Percentiles rank a stretch among this genome's conserved stretches.
Conservation (phyloP, 73 alveolate species). For the Symbiodinium natans region DNA sequence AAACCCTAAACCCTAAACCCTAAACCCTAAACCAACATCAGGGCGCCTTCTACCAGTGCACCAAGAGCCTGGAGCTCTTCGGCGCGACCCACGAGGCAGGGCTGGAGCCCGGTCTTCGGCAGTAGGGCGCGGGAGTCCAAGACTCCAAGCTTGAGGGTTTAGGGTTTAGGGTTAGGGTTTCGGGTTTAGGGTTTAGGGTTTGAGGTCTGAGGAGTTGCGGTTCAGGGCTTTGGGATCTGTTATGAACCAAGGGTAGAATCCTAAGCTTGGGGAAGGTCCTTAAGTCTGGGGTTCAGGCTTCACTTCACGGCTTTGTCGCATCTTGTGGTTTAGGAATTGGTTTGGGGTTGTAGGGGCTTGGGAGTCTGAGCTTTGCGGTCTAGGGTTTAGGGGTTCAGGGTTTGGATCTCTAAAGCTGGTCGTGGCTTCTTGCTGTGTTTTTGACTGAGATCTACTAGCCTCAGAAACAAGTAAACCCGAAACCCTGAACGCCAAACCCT, state of each 20-base stretch:
- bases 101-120: neutral
- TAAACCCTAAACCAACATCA: neutral
- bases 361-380: too few species aligned
- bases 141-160: neutral
- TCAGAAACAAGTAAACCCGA: neutral
- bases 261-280: too few species aligned
- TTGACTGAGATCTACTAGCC: too few species aligned
- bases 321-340: too few species aligned
- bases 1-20: neutral
- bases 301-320: too few species aligned
- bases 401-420: too few species aligned
- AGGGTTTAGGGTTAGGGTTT: neutral
- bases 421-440: too few species aligned
- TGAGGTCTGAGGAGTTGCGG: neutral
- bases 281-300: too few species aligned
- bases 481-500: neutral
- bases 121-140: neutral
- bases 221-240: neutral
- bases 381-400: too few species aligned
- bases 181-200: neutral
- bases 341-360: too few species aligned
- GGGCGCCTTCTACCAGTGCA: constrained; percentile 89
- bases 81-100: constrained; percentile 65
- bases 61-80: constrained; percentile 72
- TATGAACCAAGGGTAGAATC: too few species aligned